phyloP scores from a whole-genome alignment of 225 moss, liverwort and hornwort species.

The Ulota crispa region DNA sequence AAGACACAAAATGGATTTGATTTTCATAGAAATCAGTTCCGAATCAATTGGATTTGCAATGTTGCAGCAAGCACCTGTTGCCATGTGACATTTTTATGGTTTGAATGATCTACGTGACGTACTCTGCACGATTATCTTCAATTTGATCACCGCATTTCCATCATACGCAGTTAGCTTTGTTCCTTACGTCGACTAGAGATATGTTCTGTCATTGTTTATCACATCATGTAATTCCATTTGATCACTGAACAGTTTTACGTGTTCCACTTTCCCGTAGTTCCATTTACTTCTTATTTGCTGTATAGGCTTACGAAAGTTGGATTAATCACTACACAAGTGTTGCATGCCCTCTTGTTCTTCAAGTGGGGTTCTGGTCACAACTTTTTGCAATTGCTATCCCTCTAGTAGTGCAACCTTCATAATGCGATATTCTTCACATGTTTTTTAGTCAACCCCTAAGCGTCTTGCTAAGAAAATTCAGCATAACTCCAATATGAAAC shows the following conservation, averaged over 20 bases:
- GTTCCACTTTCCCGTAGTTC: constrained; percentile 14
- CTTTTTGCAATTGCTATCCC: no score
- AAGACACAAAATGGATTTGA: constrained; percentile 11
- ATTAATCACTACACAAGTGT: no score
- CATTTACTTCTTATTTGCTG: neutral
- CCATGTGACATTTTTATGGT: neutral
- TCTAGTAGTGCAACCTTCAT: no score
- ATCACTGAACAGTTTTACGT: neutral
- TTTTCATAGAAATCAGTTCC: constrained; percentile 9
- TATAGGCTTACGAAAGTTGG: neutral
- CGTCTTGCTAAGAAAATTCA: no score
- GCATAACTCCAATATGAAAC: no score
- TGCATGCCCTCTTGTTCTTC: no score
- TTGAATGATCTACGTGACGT: neutral
- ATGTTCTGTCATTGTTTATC: neutral
- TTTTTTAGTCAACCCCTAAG: no score
- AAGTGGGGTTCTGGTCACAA: no score
- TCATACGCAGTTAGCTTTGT: neutral
- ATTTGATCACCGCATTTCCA: constrained; percentile 3
- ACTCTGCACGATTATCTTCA: neutral
- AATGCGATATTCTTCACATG: no score
- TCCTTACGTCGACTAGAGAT: neutral
- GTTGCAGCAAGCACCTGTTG: constrained; percentile 9
- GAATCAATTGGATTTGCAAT: constrained; percentile 18
- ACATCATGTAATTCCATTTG: neutral